Conservation (phyloP, 169 alveolate genomes). For the Plasmodium adleri region DNA sequence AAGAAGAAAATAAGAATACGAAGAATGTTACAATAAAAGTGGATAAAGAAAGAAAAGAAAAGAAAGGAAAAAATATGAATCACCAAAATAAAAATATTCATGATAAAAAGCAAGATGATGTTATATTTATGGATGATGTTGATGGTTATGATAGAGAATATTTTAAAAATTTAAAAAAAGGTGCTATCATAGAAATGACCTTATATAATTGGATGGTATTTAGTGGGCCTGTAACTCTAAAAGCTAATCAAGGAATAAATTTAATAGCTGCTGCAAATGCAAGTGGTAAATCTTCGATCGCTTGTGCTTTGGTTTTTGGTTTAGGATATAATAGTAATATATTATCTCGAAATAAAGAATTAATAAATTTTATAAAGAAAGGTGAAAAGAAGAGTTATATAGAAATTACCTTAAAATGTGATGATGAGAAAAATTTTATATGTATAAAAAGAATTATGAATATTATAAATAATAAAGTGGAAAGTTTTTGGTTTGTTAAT, state of each 20-base stretch:
- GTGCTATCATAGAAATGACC: constrained; percentile 59
- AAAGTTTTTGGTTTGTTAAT: constrained; percentile 78
- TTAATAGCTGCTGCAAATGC: constrained; percentile 86
- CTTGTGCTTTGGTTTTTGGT: constrained; percentile 83
- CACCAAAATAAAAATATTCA: no score
- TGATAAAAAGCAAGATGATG: neutral
- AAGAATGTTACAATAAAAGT: neutral
- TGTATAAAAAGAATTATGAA: constrained; percentile 47
- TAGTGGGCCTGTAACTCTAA: constrained; percentile 81
- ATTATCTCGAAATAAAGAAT: constrained; percentile 80
- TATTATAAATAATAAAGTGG: constrained; percentile 27
- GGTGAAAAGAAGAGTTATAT: constrained; percentile 75
- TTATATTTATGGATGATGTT: neutral
- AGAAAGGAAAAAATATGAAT: no score
- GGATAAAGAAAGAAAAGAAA: no score
- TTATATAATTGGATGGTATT: constrained; percentile 86
- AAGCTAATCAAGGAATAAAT: constrained; percentile 82
- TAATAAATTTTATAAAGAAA: constrained; percentile 79
- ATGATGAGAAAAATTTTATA: constrained; percentile 14
- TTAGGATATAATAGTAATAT: constrained; percentile 80
- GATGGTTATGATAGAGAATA: neutral
- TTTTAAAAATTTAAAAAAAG: constrained; percentile 28
- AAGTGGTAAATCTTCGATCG: constrained; percentile 84
- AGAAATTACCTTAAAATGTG: constrained; percentile 43
- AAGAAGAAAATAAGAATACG: neutral